Evolutionary conservation across 1,139 yeast genomes (phyloP), one percentile per base, ranked within the genome.

Genomic region (Yamadazyma conglobata): DNA sequence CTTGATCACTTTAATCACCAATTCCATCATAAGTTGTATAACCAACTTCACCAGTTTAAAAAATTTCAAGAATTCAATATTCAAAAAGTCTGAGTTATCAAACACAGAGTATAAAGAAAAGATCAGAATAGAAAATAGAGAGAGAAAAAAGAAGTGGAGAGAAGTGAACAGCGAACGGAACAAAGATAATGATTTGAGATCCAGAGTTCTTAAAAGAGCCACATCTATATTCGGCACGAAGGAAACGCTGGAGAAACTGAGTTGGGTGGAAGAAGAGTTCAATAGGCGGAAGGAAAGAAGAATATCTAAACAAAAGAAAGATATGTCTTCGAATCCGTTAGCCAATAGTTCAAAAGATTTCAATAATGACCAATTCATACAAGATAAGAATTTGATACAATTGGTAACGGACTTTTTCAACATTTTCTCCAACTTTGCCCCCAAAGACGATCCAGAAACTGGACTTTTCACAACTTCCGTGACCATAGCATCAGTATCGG

Each of bases 71-170:
- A 33, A 48, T 4, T 27, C 48, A 9, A 30, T 47, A 6, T 36
- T 44, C 5, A 56, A 54, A 7, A 58, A 54, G 37, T 57, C 58
- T 0, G 56, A 51, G 19, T 38, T 48, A 5, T 64, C 61, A 27
- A 46, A 60, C 3, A 54, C 58, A 8, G 72, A 65, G 33, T 50
- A 58, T 32, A 74, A 73, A 38, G 93, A 84, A 42, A 70, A 78
- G 40, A 64, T 77, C 7, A 60, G 86, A 24, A 52, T 75, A 16
- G 94, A 81, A 34, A 88, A 88, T 47, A 69, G 95, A 30, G 91
- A 84, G 40, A 70, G 97, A 22, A 91, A 91, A 60, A 81, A 88
- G 60, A 76, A 78, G 44, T 91, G 97, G 97, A 74, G 97, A 50
- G 91, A 79, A 39, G 80, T 77, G 21, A 88, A 89, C 52, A 73